Evolutionary conservation across 176 grass and related monocot genomes (phyloP).

Genomic region (Oryza brachyantha): DNA sequence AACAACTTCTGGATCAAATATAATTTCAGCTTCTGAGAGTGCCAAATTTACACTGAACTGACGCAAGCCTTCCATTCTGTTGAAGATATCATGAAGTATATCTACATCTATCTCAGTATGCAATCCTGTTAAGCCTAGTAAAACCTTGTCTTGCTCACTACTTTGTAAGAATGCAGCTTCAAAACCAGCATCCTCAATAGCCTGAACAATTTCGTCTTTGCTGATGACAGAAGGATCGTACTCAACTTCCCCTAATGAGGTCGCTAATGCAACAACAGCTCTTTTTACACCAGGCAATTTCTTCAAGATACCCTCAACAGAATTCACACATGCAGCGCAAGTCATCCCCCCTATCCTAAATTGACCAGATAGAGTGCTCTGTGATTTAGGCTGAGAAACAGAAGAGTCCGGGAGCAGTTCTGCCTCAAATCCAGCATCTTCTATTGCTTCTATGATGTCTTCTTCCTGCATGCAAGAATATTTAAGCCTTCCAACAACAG

Average conservation of each 20-base stretch:
- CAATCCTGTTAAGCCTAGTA: constrained; percentile 56
- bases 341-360: constrained; percentile 97
- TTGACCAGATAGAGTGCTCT: constrained; percentile 71
- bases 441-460: constrained; percentile 82
- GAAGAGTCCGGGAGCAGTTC: constrained; percentile 78
- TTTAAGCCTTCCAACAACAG: constrained; percentile 14
- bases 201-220: constrained; percentile 78
- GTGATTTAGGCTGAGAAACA: constrained; percentile 53
- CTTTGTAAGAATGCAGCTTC: constrained; percentile 75
- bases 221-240: constrained; percentile 63
- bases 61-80: constrained; percentile 55
- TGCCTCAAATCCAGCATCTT: constrained; percentile 88
- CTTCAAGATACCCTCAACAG: constrained; percentile 77
- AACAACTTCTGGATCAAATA: constrained; percentile 79
- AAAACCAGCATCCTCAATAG: constrained; percentile 96
- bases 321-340: constrained; percentile 89
- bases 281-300: constrained; percentile 84
- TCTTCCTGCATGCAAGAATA: constrained; percentile 63
- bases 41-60: constrained; percentile 61
- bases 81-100: constrained; percentile 53
- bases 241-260: constrained; percentile 78
- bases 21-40: constrained; percentile 67
- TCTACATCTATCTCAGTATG: constrained; percentile 51
- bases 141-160: constrained; percentile 74
- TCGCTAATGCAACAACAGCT: constrained; percentile 78